Conservation (phyloP, 345 rosid species). For the Heritiera littoralis region DNA sequence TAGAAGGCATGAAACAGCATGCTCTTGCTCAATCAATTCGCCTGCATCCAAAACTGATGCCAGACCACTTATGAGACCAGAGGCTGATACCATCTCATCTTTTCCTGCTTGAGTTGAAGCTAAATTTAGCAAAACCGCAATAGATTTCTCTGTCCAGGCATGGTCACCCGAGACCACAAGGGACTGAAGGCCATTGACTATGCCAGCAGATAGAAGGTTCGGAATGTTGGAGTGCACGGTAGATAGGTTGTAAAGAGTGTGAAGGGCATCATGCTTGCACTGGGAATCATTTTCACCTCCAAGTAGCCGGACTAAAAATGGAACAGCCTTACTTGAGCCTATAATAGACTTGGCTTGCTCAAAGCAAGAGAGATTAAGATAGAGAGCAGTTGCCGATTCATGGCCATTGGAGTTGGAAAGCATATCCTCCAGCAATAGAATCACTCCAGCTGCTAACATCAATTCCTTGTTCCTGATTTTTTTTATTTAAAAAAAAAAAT, state of each 20-base stretch:
- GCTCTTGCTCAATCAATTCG: constrained; percentile 76
- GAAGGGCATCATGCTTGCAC: constrained; percentile 95
- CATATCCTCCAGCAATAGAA: constrained; percentile 77
- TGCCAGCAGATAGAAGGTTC: constrained; percentile 70
- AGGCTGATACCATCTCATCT: constrained; percentile 61
- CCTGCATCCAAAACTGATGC: constrained; percentile 75
- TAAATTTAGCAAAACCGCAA: constrained; percentile 76
- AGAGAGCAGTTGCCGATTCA: constrained; percentile 85
- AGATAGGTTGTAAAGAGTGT: constrained; percentile 84
- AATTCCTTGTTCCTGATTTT: constrained; percentile 78
- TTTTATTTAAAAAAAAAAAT: not conserved
- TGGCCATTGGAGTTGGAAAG: constrained; percentile 49
- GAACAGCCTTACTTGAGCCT: constrained; percentile 78
- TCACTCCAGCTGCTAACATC: constrained; percentile 72
- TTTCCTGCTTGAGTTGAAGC: constrained; percentile 62
- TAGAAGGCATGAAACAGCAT: constrained; percentile 74
- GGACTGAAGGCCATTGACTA: constrained; percentile 59
- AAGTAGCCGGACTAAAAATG: constrained; percentile 67
- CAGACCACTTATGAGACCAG: constrained; percentile 63
- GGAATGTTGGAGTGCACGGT: constrained; percentile 56
- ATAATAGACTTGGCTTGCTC: constrained; percentile 75
- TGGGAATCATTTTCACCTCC: constrained; percentile 51
- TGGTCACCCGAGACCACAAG: constrained; percentile 55
- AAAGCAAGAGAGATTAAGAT: constrained; percentile 83
- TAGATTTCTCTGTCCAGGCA: constrained; percentile 72